Base-by-base conservation (phyloP, 2,329 filamentous ascomycete genomes). In the Epichloe baconii region DNA sequence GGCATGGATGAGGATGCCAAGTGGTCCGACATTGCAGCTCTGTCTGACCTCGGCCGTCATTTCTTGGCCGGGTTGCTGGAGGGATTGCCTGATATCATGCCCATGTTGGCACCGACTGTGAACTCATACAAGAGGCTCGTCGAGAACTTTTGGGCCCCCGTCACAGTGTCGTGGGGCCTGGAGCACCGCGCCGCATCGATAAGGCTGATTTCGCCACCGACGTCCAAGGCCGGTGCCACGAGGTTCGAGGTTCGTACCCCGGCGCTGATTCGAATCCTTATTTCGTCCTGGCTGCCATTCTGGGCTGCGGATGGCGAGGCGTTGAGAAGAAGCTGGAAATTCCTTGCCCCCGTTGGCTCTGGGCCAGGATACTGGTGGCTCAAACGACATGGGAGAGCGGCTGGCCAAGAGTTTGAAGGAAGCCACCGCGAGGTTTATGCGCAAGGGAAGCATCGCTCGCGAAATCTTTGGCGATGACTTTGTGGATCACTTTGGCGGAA, bases 71-170 rank as follows among this genome's bases (percentile, higher is more conserved):
- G 93, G 7, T 69, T 98, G 2, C 76, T 98, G 0, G 84, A 88
- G 23, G 93, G 91, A 14, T 77, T 98, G 4, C 88, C 93, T 2
- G 88, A 96, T 62, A 81, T 97, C 58, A 98, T 98, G 93, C 93
- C 93, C 1, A 75, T 97, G 53, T 75, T 98, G 12, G 93, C 91
- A 1, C 93, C 93, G 0, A 98, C 88, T 1, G 80, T 98, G 63
- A 98, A 98, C 76, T 95, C 88, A 55, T 98, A 98, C 76, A 98
- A 98, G 71, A 84, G 93, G 3, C 78, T 98, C 0, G 93, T 98
- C 2, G 93, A 98, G 73, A 97, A 97, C 71, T 97, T 96, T 70
- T 98, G 93, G 93, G 93, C 93, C 0, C 93, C 93, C 0, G 93
- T 98, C 5, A 96, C 91, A 0, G 93, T 97, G 0, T 95, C 88